Percentiles rank a stretch among this genome's conserved stretches.
Evolutionary conservation across 2,329 filamentous ascomycete species (phyloP).

Genomic region (Magnaporthiopsis incrustans): DNA sequence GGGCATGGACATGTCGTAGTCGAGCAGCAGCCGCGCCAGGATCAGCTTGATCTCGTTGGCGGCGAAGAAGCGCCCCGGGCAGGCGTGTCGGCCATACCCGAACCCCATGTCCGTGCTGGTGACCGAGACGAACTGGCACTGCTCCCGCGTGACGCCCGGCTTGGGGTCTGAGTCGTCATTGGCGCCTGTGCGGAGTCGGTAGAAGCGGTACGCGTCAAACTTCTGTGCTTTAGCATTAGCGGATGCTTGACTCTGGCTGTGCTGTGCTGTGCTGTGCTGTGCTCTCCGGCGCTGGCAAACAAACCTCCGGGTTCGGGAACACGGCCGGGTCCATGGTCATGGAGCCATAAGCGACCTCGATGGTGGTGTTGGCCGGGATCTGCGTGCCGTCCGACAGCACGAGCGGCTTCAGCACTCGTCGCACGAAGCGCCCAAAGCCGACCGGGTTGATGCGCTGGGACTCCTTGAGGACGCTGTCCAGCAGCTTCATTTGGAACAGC

Average conservation of each 20-base stretch:
- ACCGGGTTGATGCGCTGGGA: conserved; percentile 23
- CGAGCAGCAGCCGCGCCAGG: conserved; percentile 28
- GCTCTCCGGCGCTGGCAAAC: neutral
- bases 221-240: conserved; percentile 20
- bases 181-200: conserved; percentile 29
- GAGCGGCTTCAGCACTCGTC: conserved; percentile 34
- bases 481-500: conserved; percentile 28
- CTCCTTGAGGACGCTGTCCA: conserved; percentile 36
- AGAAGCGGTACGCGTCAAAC: conserved; percentile 40
- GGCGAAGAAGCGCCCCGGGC: conserved; percentile 38
- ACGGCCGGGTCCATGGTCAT: neutral
- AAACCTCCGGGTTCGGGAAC: neutral
- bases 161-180: conserved; percentile 14
- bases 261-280: too few relatives aligned
- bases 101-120: conserved; percentile 33
- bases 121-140: conserved; percentile 30
- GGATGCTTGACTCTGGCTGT: too few relatives aligned
- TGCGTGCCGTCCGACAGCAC: conserved; percentile 33
- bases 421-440: conserved; percentile 12
- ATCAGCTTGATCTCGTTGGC: conserved; percentile 34
- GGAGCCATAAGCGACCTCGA: conserved; percentile 1
- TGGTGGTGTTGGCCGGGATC: conserved; percentile 28
- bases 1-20: conserved; percentile 31
- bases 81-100: conserved; percentile 36
- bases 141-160: neutral